Conservation (phyloP, 1,139 yeast species). For the Suhomyces terraborum region DNA sequence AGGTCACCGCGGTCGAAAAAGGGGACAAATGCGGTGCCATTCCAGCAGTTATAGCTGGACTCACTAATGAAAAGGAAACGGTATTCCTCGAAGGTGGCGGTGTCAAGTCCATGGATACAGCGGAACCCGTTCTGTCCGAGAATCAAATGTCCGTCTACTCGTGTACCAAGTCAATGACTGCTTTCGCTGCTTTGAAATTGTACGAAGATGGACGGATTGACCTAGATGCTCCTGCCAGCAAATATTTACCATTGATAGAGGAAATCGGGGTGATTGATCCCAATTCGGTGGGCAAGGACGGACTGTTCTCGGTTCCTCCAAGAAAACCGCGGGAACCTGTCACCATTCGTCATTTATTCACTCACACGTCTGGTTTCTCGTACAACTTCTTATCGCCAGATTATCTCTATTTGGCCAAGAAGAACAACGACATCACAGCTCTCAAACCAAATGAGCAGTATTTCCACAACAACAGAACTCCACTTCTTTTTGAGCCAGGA, state of each 20-base stretch:
- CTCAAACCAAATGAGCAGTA: slow-evolving; percentile 29
- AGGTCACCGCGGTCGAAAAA: slow-evolving; percentile 8
- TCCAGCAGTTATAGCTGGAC: slow-evolving; percentile 33
- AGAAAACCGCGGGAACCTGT: slow-evolving; percentile 37
- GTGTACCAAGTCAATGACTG: slow-evolving; percentile 52
- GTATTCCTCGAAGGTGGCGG: slow-evolving; percentile 32
- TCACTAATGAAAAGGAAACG: slow-evolving; percentile 27
- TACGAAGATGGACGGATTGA: slow-evolving; percentile 46
- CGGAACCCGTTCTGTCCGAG: slow-evolving; percentile 21
- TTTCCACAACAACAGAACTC: slow-evolving; percentile 35
- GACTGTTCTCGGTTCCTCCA: slow-evolving; percentile 33
- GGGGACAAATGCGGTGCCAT: slow-evolving; percentile 13
- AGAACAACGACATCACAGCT: slow-evolving; percentile 15
- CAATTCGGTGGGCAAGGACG: slow-evolving; percentile 30
- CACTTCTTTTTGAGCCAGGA: slow-evolving; percentile 57
- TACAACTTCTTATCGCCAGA: slow-evolving; percentile 46
- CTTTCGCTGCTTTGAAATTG: slow-evolving; percentile 48
- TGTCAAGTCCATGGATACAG: slow-evolving; percentile 20
- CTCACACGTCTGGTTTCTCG: slow-evolving; percentile 55
- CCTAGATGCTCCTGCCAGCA: slow-evolving; percentile 44
- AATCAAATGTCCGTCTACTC: slow-evolving; percentile 43
- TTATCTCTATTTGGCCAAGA: slow-evolving; percentile 25
- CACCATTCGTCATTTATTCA: slow-evolving; percentile 50
- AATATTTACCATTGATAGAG: slow-evolving; percentile 44
- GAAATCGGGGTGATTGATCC: slow-evolving; percentile 43